These are phyloP conservation scores for Rhamnella rubrinervis DNA, from an alignment of 331 rosid genomes.

Conservation along the genomic window DNA sequence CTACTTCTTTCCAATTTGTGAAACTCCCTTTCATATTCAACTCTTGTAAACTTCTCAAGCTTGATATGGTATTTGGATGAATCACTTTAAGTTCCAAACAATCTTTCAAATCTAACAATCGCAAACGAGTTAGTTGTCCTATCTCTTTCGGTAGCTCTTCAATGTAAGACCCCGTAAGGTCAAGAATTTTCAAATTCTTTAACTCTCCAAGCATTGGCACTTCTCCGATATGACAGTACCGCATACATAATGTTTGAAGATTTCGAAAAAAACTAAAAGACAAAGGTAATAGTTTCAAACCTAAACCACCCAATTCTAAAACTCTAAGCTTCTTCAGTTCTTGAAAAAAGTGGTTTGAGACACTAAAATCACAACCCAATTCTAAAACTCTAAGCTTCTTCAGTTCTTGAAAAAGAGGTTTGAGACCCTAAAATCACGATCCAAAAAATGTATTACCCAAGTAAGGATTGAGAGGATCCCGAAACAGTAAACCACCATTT, in stretches of 20 bases:
- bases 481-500: background rate
- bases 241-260: slow-evolving; percentile 30
- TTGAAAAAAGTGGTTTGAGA: slow-evolving; percentile 23
- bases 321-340: slow-evolving; percentile 32
- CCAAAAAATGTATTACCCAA: too few species aligned
- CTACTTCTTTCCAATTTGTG: slow-evolving; percentile 22
- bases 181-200: slow-evolving; percentile 32
- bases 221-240: slow-evolving; percentile 27
- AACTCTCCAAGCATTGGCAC: slow-evolving; percentile 32
- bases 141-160: slow-evolving; percentile 28
- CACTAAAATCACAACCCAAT: too few species aligned
- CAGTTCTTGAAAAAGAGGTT: slow-evolving; percentile 26
- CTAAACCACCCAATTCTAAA: slow-evolving; percentile 20
- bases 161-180: slow-evolving; percentile 23
- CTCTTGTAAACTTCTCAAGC: slow-evolving; percentile 34
- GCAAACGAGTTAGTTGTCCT: slow-evolving; percentile 18
- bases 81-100: slow-evolving; percentile 25
- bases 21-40: slow-evolving; percentile 27
- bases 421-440: slow-evolving; percentile 15
- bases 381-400: slow-evolving; percentile 32
- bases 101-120: slow-evolving; percentile 32
- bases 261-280: slow-evolving; percentile 27
- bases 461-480: background rate
- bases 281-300: slow-evolving; percentile 19
- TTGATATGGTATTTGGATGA: slow-evolving; percentile 25